A percentile compares a stretch with the other conserved stretches of the same genome.
phyloP scores from a whole-genome alignment of 2,329 filamentous ascomycete genomes.

The Zasmidium angulare region DNA sequence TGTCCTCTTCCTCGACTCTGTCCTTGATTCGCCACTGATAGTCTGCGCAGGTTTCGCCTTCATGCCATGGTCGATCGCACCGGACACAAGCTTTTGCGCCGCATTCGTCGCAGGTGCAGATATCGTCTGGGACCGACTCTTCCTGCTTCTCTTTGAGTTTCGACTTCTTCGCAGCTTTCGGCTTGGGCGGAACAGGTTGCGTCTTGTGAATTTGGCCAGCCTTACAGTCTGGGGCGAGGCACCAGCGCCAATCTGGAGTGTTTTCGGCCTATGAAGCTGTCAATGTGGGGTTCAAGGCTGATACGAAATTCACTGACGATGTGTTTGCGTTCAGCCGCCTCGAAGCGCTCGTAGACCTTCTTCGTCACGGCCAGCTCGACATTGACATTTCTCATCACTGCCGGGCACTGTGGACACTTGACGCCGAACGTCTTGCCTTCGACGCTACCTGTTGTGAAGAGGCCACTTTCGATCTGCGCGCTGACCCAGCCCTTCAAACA shows the following conservation, averaged over 20 bases:
- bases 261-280: constrained; percentile 13
- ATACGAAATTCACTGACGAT: constrained; percentile 8
- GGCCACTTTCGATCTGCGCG: constrained; percentile 24
- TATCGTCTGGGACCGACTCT: constrained; percentile 22
- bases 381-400: constrained; percentile 44
- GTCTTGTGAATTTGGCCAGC: constrained; percentile 49
- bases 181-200: background rate
- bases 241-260: constrained; percentile 51
- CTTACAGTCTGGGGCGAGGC: constrained; percentile 49
- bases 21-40: constrained; percentile 32
- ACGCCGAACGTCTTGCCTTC: constrained; percentile 45
- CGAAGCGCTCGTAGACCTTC: constrained; percentile 41
- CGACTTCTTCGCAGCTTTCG: background rate
- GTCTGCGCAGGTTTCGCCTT: constrained; percentile 33
- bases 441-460: constrained; percentile 14
- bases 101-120: constrained; percentile 32
- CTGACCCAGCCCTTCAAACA: constrained; percentile 41
- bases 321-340: constrained; percentile 28
- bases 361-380: constrained; percentile 48
- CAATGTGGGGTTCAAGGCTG: too few species aligned
- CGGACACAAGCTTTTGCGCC: constrained; percentile 30
- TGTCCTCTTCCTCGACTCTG: constrained; percentile 32
- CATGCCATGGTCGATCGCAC: constrained; percentile 34
- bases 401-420: constrained; percentile 52
- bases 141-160: background rate